A percentile compares a stretch with the other conserved stretches of the same genome.
Evolutionary conservation across 768 basidiomycete species (phyloP).

Genomic region (Suillus decipiens): DNA sequence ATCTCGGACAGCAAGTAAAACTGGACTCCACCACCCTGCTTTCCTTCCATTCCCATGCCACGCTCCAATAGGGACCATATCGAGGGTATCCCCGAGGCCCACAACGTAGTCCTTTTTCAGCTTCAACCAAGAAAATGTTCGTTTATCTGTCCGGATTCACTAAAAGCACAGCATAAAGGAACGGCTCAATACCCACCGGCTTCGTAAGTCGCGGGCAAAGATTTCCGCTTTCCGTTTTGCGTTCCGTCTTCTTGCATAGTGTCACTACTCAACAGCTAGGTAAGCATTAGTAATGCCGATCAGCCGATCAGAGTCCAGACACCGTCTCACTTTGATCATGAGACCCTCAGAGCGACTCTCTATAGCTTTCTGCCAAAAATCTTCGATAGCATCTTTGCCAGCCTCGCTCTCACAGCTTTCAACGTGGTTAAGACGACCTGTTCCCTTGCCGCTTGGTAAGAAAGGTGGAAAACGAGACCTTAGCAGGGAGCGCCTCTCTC

Average conservation of each 20-base stretch:
- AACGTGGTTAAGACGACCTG: slow-evolving; percentile 73
- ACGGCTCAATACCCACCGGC: slow-evolving; percentile 44
- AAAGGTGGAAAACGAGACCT: slow-evolving; percentile 61
- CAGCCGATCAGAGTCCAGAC: background rate
- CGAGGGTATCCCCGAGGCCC: slow-evolving; percentile 74
- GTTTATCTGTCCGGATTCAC: slow-evolving; percentile 54
- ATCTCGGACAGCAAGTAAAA: slow-evolving; percentile 79
- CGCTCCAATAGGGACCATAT: slow-evolving; percentile 73
- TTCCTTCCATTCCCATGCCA: slow-evolving; percentile 93
- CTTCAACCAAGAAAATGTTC: slow-evolving; percentile 87
- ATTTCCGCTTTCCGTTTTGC: slow-evolving; percentile 53
- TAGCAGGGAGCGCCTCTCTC: slow-evolving; percentile 66
- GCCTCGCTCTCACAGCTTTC: slow-evolving; percentile 66
- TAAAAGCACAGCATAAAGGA: background rate
- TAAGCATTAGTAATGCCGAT: slow-evolving; percentile 13
- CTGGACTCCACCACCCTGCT: slow-evolving; percentile 89
- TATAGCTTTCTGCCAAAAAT: slow-evolving; percentile 76
- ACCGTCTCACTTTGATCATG: slow-evolving; percentile 76
- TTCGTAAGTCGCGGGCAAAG: slow-evolving; percentile 84
- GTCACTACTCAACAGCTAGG: slow-evolving; percentile 66
- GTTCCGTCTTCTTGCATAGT: slow-evolving; percentile 36
- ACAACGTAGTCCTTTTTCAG: slow-evolving; percentile 91
- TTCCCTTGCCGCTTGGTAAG: slow-evolving; percentile 41
- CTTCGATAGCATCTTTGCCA: slow-evolving; percentile 63
- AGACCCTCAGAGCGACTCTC: slow-evolving; percentile 86